These are phyloP conservation scores for Musa balbisiana DNA, from an alignment of 202 grass and related monocot species.

Conservation along the genomic window DNA sequence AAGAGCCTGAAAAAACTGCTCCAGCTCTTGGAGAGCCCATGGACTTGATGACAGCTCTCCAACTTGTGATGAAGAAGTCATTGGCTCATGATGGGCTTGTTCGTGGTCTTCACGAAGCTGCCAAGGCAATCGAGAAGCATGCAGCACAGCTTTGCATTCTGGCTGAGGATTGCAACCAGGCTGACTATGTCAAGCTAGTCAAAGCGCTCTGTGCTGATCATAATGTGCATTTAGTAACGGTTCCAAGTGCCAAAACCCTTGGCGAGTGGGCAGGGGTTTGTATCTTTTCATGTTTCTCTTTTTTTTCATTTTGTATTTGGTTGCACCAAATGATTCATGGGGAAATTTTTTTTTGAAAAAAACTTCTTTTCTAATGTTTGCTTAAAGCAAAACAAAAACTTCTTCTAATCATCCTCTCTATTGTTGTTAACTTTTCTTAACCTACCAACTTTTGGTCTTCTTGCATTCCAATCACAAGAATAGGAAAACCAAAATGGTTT, in stretches of 20 bases:
- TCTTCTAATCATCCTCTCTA: too few relatives aligned
- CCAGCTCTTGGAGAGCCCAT: conserved; percentile 5
- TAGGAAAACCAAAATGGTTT: not conserved
- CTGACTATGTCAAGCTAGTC: conserved; percentile 11
- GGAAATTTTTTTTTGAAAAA: not conserved
- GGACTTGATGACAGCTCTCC: conserved; percentile 12
- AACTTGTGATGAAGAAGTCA: conserved; percentile 14
- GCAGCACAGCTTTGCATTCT: conserved; percentile 13
- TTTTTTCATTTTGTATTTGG: not conserved
- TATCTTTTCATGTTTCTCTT: not conserved
- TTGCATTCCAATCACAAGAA: not conserved
- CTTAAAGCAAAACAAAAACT: too few relatives aligned
- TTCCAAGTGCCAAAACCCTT: conserved; percentile 5
- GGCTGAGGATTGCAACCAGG: conserved; percentile 10
- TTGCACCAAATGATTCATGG: not conserved
- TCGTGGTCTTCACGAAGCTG: conserved; percentile 5
- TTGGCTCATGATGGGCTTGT: conserved; percentile 14
- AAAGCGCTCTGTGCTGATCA: conserved; percentile 7
- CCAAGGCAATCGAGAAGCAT: conserved; percentile 17
- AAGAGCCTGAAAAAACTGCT: not conserved
- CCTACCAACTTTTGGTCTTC: not conserved
- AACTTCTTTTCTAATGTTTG: too few relatives aligned
- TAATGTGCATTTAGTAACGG: not conserved
- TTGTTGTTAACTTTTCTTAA: not conserved
- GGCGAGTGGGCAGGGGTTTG: conserved; percentile 14